Evolutionary conservation across 306 rosid species (phyloP).

Genomic region (Calophaca sinica): DNA sequence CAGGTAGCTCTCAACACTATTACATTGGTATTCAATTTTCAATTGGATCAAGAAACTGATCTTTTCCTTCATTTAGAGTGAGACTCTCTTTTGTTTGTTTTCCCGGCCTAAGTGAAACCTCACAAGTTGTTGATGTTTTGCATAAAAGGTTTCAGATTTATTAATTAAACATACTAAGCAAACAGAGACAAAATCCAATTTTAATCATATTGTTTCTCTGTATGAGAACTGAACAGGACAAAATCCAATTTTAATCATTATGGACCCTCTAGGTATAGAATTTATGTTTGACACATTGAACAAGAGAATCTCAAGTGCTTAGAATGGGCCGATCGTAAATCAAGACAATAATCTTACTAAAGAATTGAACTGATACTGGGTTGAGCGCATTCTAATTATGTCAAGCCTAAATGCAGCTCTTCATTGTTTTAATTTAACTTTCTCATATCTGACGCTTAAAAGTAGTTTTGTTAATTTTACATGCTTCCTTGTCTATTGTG

Average conservation of each 20-base stretch:
- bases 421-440: not conserved
- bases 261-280: not conserved
- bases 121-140: not conserved
- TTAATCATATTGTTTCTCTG: constrained; percentile 12
- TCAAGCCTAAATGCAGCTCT: not conserved
- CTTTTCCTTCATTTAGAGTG: constrained; percentile 10
- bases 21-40: constrained; percentile 29
- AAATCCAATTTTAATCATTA: not conserved
- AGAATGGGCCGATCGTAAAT: not conserved
- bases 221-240: not conserved
- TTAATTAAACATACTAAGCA: not conserved
- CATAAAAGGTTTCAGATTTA: not conserved
- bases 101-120: not conserved
- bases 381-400: no score
- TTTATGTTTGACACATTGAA: no score
- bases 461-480: not conserved
- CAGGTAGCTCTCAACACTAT: constrained; percentile 53
- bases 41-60: constrained; percentile 32
- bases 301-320: no score
- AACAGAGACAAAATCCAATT: not conserved
- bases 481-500: not conserved
- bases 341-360: no score
- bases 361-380: no score
- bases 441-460: not conserved
- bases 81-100: constrained; percentile 5